These are phyloP conservation scores for Alternaria consortialis DNA, from an alignment of 2,329 filamentous ascomycete genomes.

Conservation along the genomic window DNA sequence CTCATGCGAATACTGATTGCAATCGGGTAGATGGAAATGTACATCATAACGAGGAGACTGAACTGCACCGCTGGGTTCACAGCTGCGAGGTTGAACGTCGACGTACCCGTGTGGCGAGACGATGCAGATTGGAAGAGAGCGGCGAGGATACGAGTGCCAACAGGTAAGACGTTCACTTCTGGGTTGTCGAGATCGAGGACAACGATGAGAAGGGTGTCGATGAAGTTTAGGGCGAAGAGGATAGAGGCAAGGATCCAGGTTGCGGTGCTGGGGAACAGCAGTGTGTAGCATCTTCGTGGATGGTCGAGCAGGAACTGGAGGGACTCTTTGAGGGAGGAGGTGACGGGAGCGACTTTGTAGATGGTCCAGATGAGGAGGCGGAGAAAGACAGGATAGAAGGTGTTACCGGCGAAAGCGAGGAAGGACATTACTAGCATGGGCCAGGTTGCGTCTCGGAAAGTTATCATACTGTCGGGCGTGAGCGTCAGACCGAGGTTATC, in stretches of 20 bases:
- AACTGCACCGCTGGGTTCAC: slow-evolving; percentile 93
- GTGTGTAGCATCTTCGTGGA: slow-evolving; percentile 92
- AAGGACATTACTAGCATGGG: slow-evolving; percentile 81
- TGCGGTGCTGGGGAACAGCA: slow-evolving; percentile 87
- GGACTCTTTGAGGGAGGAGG: slow-evolving; percentile 84
- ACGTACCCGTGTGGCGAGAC: slow-evolving; percentile 90
- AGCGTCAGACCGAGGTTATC: slow-evolving; percentile 93
- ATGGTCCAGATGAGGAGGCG: slow-evolving; percentile 88
- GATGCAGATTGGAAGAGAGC: slow-evolving; percentile 90
- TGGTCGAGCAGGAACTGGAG: slow-evolving; percentile 91
- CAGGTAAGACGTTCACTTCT: slow-evolving; percentile 72
- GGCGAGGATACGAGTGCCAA: slow-evolving; percentile 79
- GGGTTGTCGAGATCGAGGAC: slow-evolving; percentile 83
- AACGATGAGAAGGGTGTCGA: slow-evolving; percentile 91
- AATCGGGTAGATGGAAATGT: slow-evolving; percentile 95
- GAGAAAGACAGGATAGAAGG: slow-evolving; percentile 94
- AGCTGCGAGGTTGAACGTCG: slow-evolving; percentile 76
- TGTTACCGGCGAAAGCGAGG: slow-evolving; percentile 93
- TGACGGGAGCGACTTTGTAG: slow-evolving; percentile 70
- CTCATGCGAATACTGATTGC: slow-evolving; percentile 93
- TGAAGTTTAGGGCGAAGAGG: slow-evolving; percentile 78
- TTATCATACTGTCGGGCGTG: slow-evolving; percentile 92
- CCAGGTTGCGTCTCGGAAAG: slow-evolving; percentile 80
- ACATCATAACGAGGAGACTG: slow-evolving; percentile 98
- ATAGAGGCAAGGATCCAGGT: slow-evolving; percentile 97